phyloP scores from a whole-genome alignment of 306 rosid genomes.

The Castanea mollissima region DNA sequence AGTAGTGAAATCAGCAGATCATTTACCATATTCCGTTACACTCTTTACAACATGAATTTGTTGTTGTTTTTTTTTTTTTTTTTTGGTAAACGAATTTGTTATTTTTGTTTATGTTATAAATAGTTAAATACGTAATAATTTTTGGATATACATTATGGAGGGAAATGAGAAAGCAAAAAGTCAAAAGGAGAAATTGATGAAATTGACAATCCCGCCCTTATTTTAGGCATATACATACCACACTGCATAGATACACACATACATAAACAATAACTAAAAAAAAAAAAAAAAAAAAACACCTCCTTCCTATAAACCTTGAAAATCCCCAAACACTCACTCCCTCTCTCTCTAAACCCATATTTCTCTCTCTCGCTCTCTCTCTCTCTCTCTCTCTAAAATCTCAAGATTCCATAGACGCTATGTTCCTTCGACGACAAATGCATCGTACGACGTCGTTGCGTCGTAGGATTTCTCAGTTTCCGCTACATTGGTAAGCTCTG shows the following conservation, averaged over 20 bases:
- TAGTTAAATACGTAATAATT: not conserved
- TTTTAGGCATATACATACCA: not conserved
- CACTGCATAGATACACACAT: not conserved
- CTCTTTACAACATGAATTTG: no score
- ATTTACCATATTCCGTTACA: no score
- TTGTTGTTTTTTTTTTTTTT: no score
- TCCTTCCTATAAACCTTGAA: not conserved
- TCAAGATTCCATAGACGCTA: slow-evolving; percentile 16
- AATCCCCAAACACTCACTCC: not conserved
- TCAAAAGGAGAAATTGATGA: not conserved
- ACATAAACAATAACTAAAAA: not conserved
- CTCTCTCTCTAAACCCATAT: slow-evolving; percentile 20
- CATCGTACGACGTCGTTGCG: slow-evolving; percentile 18
- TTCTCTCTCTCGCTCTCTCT: not conserved
- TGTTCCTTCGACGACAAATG: slow-evolving; percentile 13
- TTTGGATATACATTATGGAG: slow-evolving; percentile 31
- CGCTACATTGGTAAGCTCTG: slow-evolving; percentile 59
- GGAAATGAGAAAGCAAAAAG: slow-evolving; percentile 19
- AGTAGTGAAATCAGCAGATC: no score
- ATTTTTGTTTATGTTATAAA: no score
- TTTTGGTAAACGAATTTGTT: no score
- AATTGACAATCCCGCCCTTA: slow-evolving; percentile 20
- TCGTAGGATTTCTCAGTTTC: slow-evolving; percentile 19
- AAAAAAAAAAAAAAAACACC: no score
- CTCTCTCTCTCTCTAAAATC: slow-evolving; percentile 10